Base-by-base conservation (phyloP, 106 monocot species). In the Apostasia shenzhenica region DNA sequence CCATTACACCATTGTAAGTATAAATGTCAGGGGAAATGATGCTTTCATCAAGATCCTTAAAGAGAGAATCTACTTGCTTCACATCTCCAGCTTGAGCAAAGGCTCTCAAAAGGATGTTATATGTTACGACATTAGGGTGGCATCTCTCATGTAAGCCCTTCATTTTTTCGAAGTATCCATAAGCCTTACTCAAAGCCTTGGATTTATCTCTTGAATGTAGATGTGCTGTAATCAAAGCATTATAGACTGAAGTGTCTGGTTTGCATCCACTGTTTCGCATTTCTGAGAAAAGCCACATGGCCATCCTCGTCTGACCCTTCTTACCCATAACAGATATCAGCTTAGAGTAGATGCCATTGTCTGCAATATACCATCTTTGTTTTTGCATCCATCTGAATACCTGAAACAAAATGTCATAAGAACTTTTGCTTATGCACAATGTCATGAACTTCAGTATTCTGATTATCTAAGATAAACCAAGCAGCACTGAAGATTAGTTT, bases 321-420 rank as follows among this genome's bases (percentile, higher is more conserved):
- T 89, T 97, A n/a, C 97, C 92, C 97, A 97, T 97, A 14, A 97
- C 87, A 55, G 97, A 97, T 71, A 97, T 97, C 12, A 97, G 67
- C 75, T 97, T 92, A 1, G 97, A 97, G 66, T 92, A 97, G 41
- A 97, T 87, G 58, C 97, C 97, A 56, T 97, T 97, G 67, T 99
- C 97, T 69, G 92, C 87, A 61, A 99, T 72, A 73, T 99, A 99
- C 97, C 97, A 99, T 6, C 97, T 71, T 48, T 99, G 97, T 67
- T 81, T 92, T 48, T 99, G 97, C 97, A 99, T 99, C 92, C 92
- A 99, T 80, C 92, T 84, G 82, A 99, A 92, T 40, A 99, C 85
- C 97, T 99, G 68, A 63, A 46, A 50, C 45, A 57, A 58, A 5
- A 46, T 26, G 26, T 26, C 26, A 14, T 57, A 8, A 48, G 14